Evolutionary conservation across 306 rosid species (phyloP), one percentile per base, ranked within the genome.

Genomic region (Bauhinia variegata): DNA sequence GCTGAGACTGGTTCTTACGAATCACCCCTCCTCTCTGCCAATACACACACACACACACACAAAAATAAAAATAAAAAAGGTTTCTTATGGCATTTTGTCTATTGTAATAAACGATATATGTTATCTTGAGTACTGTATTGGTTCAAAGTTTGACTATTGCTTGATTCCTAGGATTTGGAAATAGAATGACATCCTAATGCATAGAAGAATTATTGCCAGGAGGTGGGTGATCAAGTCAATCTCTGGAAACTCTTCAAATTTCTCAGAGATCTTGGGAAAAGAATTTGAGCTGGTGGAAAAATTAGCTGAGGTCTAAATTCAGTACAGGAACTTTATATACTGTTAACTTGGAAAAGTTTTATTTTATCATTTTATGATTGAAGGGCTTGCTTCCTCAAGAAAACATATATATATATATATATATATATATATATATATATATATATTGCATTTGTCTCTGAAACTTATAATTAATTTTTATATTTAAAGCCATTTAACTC

Each of bases 241-340:
- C 52, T 70, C 83, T 67, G 82, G 86, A 76, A 86, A 72, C 67
- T 80, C 82, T 75, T 71, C 91, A 72, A 75, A 76, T 71, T 56
- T 84, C 59, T 79, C 80, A 57, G 91, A 89, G 65, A 86, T 88
- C 78, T 60, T 89, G 83, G 67, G 67, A 74, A 89, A 86, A 76
- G 98, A 93, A 81, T 93, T 95, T 81, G 90, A 89, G 81, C 86
- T 93, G 79, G 98, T 86, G 85, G 95, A 89, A 81, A 93, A 84
- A 84, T 83, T 83, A 80, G 96, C 96, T 8, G 96, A 93, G 97
- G 97, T 93, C 68, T 80, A 81, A 83, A 54, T 82, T 76, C 73
- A 59, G 64, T 79, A 19, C 78, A 74, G 64, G 74, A 83, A 79
- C 78, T 73, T 36, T n/a, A n/a, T 73, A 23, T 78, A 70, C 52